Evolutionary conservation across 352 stramenopile species (phyloP).

Genomic region (Globisporangium canariense): DNA sequence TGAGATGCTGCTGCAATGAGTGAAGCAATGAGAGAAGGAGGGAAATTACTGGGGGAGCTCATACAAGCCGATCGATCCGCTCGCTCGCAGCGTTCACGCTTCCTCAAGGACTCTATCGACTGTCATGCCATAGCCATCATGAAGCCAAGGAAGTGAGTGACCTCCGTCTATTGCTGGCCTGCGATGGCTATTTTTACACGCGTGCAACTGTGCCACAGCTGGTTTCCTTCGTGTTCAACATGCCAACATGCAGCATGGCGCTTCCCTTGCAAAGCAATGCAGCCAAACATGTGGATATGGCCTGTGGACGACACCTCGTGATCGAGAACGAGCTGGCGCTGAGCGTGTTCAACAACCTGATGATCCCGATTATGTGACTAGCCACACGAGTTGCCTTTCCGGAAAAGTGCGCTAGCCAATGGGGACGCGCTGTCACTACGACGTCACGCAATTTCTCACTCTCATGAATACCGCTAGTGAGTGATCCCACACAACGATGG

Average conservation of each 20-base stretch:
- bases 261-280: too few relatives aligned
- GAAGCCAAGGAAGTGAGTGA: too few relatives aligned
- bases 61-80: neutral
- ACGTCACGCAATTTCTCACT: neutral
- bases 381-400: neutral
- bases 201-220: constrained; percentile 1
- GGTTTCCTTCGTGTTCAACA: constrained; percentile 5
- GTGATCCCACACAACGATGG: neutral
- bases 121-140: too few relatives aligned
- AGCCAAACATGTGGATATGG: too few relatives aligned
- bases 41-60: neutral
- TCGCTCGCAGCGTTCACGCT: neutral
- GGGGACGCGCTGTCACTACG: neutral
- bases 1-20: constrained; percentile 1
- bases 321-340: neutral
- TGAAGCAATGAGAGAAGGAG: neutral
- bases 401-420: constrained; percentile 3
- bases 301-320: neutral
- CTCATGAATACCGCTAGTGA: neutral
- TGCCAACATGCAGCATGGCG: neutral
- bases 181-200: constrained; percentile 4
- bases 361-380: neutral
- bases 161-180: too few relatives aligned
- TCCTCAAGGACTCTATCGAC: too few relatives aligned
- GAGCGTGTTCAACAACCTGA: neutral